Base-by-base conservation (phyloP, 2,329 filamentous ascomycete genomes). In the Hymenoscyphus repandus region DNA sequence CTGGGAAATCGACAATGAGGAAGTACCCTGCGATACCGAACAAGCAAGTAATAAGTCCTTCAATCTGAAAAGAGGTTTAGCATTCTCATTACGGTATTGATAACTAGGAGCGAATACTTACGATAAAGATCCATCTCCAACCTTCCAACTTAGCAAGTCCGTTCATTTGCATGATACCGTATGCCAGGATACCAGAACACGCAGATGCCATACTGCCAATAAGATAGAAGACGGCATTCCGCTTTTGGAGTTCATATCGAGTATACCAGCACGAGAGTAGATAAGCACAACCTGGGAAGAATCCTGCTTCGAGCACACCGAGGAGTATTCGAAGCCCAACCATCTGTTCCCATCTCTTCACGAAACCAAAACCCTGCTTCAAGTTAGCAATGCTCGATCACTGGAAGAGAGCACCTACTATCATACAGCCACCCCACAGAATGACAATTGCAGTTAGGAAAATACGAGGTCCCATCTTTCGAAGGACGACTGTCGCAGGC, bases 221-320 rank as follows among this genome's bases (percentile, higher is more conserved):
- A 13, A 88, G 74, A 64, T 87, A 88, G 61, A 89, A 89, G 20
- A 77, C 66, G 0, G 82, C 81, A 62, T 86, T 87, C 45, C 85
- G 74, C 65, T 84, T 85, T 45, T 85, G 83, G 15, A 88, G 74
- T 67, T 89, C 84, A 58, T 80, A 85, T 74, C 62, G 50, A 13
- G 62, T 51, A 59, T 74, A 74, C 65, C 70, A 74, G 4, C 65
- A 67, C 12, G 62, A 66, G 6, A 74, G 63, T 30, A 70, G 68
- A 56, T 70, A 74, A 37, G 71, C 66, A 22, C 67, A 70, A 20
- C 70, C 71, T 1, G 68, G 69, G 45, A 67, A 64, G 53, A 64
- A 64, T 18, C 62, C 62, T 36, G 62, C 61, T 48, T 64, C 62
- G 18, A 64, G 56, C 9, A 58, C 49, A 41, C 61, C 62, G 9